phyloP scores from a whole-genome alignment of 192 early-diverging fungal species.

The Coemansia sp. region DNA sequence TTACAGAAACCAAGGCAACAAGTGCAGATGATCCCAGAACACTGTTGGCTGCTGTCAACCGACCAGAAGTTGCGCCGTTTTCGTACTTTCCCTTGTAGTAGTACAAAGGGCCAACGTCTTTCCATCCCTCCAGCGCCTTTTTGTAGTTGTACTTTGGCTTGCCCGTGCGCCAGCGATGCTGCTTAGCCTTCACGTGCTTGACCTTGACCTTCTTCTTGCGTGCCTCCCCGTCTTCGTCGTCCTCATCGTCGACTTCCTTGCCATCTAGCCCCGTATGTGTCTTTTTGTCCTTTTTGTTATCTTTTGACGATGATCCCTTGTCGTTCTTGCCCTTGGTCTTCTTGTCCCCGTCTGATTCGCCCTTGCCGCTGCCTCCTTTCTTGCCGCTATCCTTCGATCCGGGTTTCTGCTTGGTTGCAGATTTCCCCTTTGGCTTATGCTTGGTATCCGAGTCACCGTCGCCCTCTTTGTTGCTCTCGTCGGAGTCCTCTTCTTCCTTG shows the following conservation, averaged over 20 bases:
- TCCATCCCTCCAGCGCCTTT: conserved; percentile 44
- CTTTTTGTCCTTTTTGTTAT: conserved; percentile 29
- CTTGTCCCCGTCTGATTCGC: too few species aligned
- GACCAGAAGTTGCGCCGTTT: conserved; percentile 20
- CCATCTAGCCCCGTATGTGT: conserved; percentile 51
- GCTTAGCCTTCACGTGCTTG: conserved; percentile 44
- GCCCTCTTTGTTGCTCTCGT: not conserved
- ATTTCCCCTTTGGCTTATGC: not conserved
- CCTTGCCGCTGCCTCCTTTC: conserved; percentile 5
- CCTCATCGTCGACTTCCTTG: conserved; percentile 40
- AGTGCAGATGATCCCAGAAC: not conserved
- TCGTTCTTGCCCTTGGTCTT: conserved; percentile 12
- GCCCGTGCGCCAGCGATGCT: conserved; percentile 48
- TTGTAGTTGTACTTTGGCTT: conserved; percentile 48
- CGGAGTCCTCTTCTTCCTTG: not conserved
- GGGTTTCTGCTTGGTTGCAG: not conserved
- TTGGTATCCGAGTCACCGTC: not conserved
- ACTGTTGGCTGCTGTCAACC: not conserved
- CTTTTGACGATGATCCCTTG: conserved; percentile 10
- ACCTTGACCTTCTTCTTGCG: conserved; percentile 35
- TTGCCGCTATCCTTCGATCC: conserved; percentile 7
- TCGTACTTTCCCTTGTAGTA: conserved; percentile 51
- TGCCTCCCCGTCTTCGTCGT: conserved; percentile 20
- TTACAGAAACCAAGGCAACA: conserved; percentile 4
- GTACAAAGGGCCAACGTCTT: conserved; percentile 47